Base-by-base conservation (phyloP, 2,329 filamentous ascomycete genomes). In the Emmonsia crescens region DNA sequence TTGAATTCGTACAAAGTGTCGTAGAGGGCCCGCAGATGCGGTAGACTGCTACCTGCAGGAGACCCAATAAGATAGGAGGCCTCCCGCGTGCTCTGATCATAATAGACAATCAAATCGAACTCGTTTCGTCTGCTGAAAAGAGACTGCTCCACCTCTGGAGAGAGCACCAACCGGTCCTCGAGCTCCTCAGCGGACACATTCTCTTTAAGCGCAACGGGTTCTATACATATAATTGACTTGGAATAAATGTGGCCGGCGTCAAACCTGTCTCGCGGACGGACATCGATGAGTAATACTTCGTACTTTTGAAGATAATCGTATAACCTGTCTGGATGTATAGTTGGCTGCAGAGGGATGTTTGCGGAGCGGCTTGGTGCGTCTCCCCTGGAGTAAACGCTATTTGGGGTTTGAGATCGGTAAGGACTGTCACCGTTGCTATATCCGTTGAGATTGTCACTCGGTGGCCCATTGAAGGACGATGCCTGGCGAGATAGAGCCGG, bases 221-320 rank as follows among this genome's bases (percentile, higher is more conserved):
- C 94, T 63, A 99, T 84, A 73, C 94, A 99, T 52, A 99, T 90
- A 46, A 91, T 89, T 5, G 85, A 87, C 61, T 86, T 86, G 5
- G 89, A 86, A 78, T 89, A 88, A 65, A 99, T 91, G 71, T 99
- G 94, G 0, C 94, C 94, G 56, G 87, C 82, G 67, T 97, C 91
- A 70, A 89, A 99, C 9, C 89, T 84, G 60, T 89, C 84, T 31
- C 94, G 86, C 61, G 83, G 79, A 46, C 94, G 86, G 49, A 96
- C 85, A 73, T 99, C 94, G 66, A 99, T 91, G 29, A 97, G 73
- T 14, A 99, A 77, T 29, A 96, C 80, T 64, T 75, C 85, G 76
- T 76, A 91, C 63, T 70, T 82, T 66, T 69, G 79, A 73, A 96
- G 83, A 61, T 88, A 88, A 55, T 86, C 82, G 63, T 87, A 82